phyloP scores from a whole-genome alignment of 805 yeast genomes.

The Hanseniaspora lachancei region DNA sequence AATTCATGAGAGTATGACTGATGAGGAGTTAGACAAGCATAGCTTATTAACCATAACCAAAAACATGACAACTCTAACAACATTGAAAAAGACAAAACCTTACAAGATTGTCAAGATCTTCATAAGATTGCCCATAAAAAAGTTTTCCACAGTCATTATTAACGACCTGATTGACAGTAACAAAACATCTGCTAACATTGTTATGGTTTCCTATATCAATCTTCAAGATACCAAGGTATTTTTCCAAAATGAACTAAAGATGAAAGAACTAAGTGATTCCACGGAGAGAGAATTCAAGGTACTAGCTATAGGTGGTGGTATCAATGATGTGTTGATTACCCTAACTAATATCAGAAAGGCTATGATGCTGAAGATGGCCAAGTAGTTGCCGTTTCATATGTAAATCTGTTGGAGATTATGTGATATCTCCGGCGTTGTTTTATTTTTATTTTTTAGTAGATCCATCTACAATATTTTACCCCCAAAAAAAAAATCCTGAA shows the following conservation, averaged over 20 bases:
- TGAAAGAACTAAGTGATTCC: not conserved
- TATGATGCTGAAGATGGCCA: conserved; percentile 5
- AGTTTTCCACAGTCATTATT: conserved; percentile 19
- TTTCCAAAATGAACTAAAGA: not conserved
- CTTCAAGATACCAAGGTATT: conserved; percentile 10
- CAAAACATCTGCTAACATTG: conserved; percentile 26
- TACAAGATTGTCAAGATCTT: conserved; percentile 26
- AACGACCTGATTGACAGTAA: not conserved
- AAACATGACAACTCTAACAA: not conserved
- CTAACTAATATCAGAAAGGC: conserved; percentile 1
- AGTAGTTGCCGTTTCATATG: not conserved
- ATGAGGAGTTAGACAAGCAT: conserved; percentile 7
- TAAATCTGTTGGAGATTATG: not conserved
- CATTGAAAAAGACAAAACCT: conserved; percentile 13
- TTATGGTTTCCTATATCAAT: conserved; percentile 24
- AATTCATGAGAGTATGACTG: not conserved
- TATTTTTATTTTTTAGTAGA: too few species aligned
- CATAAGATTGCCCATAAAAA: conserved; percentile 24
- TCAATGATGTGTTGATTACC: conserved; percentile 4
- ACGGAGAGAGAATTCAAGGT: conserved; percentile 11
- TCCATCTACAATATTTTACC: not conserved
- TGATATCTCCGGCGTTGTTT: not conserved
- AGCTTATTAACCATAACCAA: conserved; percentile 6
- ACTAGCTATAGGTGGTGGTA: conserved; percentile 10
- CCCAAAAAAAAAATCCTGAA: not conserved